Conservation (phyloP, 1,139 yeast species). For the Kodamaea suecica region DNA sequence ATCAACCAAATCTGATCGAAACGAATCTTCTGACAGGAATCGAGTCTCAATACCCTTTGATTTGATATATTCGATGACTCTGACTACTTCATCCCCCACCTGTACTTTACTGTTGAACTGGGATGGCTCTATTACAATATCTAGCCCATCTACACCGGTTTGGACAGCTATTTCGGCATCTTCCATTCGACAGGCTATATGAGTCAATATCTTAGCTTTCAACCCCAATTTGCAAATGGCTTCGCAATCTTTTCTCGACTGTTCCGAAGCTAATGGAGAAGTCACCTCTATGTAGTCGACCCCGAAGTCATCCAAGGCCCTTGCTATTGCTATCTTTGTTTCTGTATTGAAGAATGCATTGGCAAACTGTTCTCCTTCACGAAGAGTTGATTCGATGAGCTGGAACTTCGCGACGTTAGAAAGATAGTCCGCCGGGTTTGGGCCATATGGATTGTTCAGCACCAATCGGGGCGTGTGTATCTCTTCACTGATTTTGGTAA, state of each 20-base stretch:
- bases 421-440: conserved; percentile 55
- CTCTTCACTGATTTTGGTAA: conserved; percentile 9
- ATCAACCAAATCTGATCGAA: conserved; percentile 57
- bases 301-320: conserved; percentile 57
- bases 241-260: conserved; percentile 54
- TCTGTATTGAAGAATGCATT: conserved; percentile 55
- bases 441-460: conserved; percentile 50
- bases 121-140: conserved; percentile 58
- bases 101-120: conserved; percentile 51
- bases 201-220: conserved; percentile 54
- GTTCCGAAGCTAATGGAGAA: conserved; percentile 58
- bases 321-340: conserved; percentile 54
- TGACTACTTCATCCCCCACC: conserved; percentile 57
- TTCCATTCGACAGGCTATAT: conserved; percentile 59
- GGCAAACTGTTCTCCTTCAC: conserved; percentile 64
- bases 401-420: conserved; percentile 53
- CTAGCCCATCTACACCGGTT: conserved; percentile 61
- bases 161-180: conserved; percentile 58
- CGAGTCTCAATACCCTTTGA: conserved; percentile 57
- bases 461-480: conserved; percentile 5
- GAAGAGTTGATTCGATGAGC: conserved; percentile 52
- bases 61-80: conserved; percentile 57
- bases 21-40: conserved; percentile 56
- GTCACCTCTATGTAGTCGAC: conserved; percentile 59
- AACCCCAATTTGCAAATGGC: conserved; percentile 56